These are phyloP conservation scores for Phlebiopsis flavidoalba DNA, from an alignment of 768 basidiomycete genomes.

Conservation along the genomic window DNA sequence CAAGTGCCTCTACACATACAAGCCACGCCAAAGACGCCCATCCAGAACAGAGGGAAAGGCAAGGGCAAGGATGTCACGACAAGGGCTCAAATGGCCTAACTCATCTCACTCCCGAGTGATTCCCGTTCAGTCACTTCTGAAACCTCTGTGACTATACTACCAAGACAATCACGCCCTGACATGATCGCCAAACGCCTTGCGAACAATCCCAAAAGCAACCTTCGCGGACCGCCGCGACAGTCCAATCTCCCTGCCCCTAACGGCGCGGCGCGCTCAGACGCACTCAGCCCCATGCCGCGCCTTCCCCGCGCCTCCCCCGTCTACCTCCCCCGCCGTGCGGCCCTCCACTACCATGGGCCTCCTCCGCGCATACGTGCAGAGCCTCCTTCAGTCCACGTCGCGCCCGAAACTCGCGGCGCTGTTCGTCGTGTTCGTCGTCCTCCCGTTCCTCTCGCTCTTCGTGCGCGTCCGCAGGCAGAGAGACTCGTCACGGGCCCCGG, in stretches of 20 bases:
- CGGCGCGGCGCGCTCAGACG: not conserved
- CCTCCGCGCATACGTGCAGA: conserved; percentile 14
- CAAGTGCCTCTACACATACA: conserved; percentile 70
- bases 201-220: not conserved
- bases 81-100: conserved; percentile 19
- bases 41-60: conserved; percentile 18
- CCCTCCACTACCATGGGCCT: conserved; percentile 20
- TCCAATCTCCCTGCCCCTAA: not conserved
- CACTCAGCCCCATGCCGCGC: conserved; percentile 5
- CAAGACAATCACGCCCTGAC: conserved; percentile 22
- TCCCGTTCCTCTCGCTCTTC: conserved; percentile 41
- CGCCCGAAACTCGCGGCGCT: conserved; percentile 46
- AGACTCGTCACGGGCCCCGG: not conserved
- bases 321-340: conserved; percentile 9
- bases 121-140: conserved; percentile 17
- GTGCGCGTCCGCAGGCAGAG: conserved; percentile 47
- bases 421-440: conserved; percentile 32
- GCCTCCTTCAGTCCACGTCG: conserved; percentile 42
- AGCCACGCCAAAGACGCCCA: conserved; percentile 51
- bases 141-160: conserved; percentile 20
- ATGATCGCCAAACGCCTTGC: conserved; percentile 12
- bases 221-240: not conserved
- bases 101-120: conserved; percentile 20
- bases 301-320: conserved; percentile 12
- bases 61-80: conserved; percentile 18